Base-by-base conservation (phyloP, 345 rosid genomes). In the Alliaria petiolata region DNA sequence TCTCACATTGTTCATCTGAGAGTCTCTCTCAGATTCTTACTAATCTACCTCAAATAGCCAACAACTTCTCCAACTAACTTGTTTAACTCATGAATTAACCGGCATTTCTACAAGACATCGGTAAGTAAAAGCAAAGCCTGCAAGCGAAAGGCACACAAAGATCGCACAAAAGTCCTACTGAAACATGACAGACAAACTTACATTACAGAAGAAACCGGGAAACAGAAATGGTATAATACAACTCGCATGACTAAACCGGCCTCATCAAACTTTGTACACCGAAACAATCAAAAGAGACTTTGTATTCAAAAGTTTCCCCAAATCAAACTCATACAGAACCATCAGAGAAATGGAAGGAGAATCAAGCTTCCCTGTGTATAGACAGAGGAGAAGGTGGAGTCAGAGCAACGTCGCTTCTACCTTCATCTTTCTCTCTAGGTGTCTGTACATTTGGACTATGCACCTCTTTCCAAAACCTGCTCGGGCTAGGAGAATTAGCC, bases 371-470 rank as follows among this genome's bases (percentile, higher is more conserved):
- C 79, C 84, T 87, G 56, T 70, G 59, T 66, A 91, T 86, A 38
- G 57, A 54, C 56, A 80, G 19, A 14, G 87, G 90, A 76, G 86
- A 69, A 20, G 98, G 98, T 7, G 96, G 89, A 52, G 62, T 80
- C 89, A 86, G 80, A 42, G 76, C 77, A 59, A 80, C 88, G 44
- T 82, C 86, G 47, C 80, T 84, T 77, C 71, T 82, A 65, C 47
- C 83, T 72, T 83, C 93, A 69, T 77, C 86, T 59, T 72, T 78
- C 65, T 77, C 88, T 3, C 50, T 43, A 70, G 82, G 67, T 44
- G 82, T 84, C 81, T 78, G 83, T 74, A 71, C 64, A 47, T 80
- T 78, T 9, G 91, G 87, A 65, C 81, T 76, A 34, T 28, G 56
- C 39, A 61, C 62, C 44, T 78, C 90, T 73, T 64, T 81, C 59